Conservation (phyloP, 768 basidiomycete genomes). For the Serpula lacrymans region DNA sequence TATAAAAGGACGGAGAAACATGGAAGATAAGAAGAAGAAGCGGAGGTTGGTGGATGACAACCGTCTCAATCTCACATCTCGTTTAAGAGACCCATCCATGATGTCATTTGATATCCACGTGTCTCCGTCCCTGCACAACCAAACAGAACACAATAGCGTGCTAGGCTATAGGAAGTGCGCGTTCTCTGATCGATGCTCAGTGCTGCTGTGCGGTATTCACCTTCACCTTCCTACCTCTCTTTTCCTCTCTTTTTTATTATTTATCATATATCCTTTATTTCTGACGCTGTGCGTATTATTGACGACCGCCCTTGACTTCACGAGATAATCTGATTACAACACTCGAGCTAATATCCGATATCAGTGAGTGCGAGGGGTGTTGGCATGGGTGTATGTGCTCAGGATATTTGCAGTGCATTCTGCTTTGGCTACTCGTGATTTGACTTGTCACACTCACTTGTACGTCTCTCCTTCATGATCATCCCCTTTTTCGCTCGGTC, state of each 20-base stretch:
- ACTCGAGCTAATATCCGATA: neutral
- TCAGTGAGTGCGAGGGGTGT: neutral
- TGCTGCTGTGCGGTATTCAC: constrained; percentile 1
- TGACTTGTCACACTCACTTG: neutral
- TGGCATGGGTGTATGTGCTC: neutral
- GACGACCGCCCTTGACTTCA: neutral
- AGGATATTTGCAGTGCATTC: constrained; percentile 2
- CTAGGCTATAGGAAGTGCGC: too few relatives aligned
- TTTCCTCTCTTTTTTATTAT: neutral
- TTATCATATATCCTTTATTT: neutral
- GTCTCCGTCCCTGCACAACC: too few relatives aligned
- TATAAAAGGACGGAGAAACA: too few relatives aligned
- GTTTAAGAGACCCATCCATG: too few relatives aligned
- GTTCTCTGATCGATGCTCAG: too few relatives aligned
- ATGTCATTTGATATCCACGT: too few relatives aligned
- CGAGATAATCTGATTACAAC: neutral
- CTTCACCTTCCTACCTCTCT: neutral
- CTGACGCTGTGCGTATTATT: neutral
- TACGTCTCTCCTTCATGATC: neutral
- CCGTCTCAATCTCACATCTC: too few relatives aligned
- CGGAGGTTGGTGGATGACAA: too few relatives aligned
- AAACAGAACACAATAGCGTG: too few relatives aligned
- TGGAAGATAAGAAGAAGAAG: too few relatives aligned
- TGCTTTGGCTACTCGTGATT: too few relatives aligned
- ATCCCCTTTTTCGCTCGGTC: neutral